These are phyloP conservation scores for Candida sp. DNA, from an alignment of 1,139 yeast species.

Conservation along the genomic window DNA sequence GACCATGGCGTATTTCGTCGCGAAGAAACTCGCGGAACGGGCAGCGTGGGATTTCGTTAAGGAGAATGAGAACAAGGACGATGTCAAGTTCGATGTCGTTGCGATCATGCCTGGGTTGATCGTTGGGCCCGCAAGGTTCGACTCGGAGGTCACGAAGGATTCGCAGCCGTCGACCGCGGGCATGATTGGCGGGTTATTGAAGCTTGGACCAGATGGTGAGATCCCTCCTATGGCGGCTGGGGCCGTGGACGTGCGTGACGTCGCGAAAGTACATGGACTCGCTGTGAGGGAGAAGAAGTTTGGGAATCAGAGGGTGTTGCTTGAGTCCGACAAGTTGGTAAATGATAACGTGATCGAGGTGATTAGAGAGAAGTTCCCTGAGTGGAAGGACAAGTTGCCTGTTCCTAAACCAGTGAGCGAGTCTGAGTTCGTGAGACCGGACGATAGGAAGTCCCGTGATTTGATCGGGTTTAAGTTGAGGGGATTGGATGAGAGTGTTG, in stretches of 20 bases:
- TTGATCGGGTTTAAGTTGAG: constrained; percentile 37
- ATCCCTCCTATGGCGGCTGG: constrained; percentile 23
- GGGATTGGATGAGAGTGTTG: constrained; percentile 33
- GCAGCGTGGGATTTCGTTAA: constrained; percentile 28
- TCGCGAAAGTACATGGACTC: constrained; percentile 31
- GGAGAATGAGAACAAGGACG: constrained; percentile 17
- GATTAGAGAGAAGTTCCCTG: constrained; percentile 24
- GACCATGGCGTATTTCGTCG: constrained; percentile 21
- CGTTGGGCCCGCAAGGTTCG: constrained; percentile 29
- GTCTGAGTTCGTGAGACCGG: constrained; percentile 14
- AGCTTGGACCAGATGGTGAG: constrained; percentile 3
- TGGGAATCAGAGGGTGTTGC: constrained; percentile 29
- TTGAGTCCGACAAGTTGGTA: constrained; percentile 17
- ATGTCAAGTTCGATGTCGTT: constrained; percentile 21
- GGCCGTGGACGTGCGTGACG: constrained; percentile 38
- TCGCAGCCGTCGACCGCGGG: constrained; percentile 8
- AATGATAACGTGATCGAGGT: constrained; percentile 41
- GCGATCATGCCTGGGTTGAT: constrained; percentile 18
- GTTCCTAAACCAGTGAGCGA: constrained; percentile 14
- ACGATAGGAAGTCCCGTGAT: constrained; percentile 27
- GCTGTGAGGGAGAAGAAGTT: constrained; percentile 28
- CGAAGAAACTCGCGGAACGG: constrained; percentile 28
- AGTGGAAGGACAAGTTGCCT: constrained; percentile 19
- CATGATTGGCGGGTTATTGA: constrained; percentile 8
- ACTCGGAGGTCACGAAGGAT: constrained; percentile 1